Evolutionary conservation across 371 early-diverging fungal species (phyloP), one percentile per base, ranked within the genome.

Genomic region (Dichotomocladium elegans): DNA sequence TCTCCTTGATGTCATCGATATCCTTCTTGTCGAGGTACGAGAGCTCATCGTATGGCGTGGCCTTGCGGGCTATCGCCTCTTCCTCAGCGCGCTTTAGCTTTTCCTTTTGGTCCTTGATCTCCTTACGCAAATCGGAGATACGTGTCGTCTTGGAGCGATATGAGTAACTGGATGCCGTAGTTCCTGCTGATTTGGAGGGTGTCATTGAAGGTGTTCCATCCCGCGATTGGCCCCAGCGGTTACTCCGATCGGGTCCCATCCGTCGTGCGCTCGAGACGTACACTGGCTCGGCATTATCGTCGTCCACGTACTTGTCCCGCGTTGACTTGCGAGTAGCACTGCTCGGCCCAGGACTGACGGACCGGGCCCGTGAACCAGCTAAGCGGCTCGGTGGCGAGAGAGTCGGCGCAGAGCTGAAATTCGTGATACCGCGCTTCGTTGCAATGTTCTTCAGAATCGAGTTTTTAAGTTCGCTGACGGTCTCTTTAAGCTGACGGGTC

Each of bases 241-340:
- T n/a, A 51, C 72, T 70, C 52, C 81, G 56, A 45, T 74, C 74
- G 19, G 72, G 74, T 0, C 78, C 78, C 70, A 70, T 74, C 19
- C 78, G 72, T 17, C 86, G 77, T 12, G 83, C 80, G 33, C 81
- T 80, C 0, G 83, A 83, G 10, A 85, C 81, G 58, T 85, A 85
- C 0, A 75, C 83, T 14, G 72, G 70, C 24, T 81, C 79, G 10
- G 52, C 47, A 33, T 56, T 57, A 22, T 61, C 62, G 21, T 69
- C 61, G 29, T 75, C 77, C 25, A 49, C 60, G 46, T 64, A 66
- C 35, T 60, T 57, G 11, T 60, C 61, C 17, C 47, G 48, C 3
- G 62, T 62, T 24, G 41, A 49, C 12, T 47, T 50, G 15, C 51
- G 43, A 37, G 17, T 37, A 37, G 17, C 21, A 11, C 10, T 35